Base-by-base conservation (phyloP, 768 basidiomycete genomes). In the Mycena amicta region DNA sequence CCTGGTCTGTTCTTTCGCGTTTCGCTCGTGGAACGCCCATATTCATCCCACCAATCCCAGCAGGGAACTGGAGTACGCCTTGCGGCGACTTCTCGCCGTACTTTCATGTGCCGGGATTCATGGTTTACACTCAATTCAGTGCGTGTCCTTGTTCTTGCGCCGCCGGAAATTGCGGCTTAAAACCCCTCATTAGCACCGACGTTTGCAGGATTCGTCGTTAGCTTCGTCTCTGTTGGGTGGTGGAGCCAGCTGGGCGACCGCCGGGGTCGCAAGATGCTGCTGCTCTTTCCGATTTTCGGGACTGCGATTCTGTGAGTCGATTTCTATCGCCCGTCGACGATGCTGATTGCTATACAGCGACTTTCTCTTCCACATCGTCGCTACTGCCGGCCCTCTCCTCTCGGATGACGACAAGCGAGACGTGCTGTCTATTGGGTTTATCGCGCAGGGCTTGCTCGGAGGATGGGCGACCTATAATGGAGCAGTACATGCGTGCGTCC, bases 151-250 rank as follows among this genome's bases (percentile, higher is more conserved):
- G 18, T 5, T 3, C 12, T 13, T 43, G n/a, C n/a, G n/a, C n/a
- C 15, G 20, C 25, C 30, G 3, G 3, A 15, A 16, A 15, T 37
- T 13, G 15, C 26, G 3, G 0, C 52, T 26, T 56, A 18, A 5
- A 5, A 2, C 2, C 47, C 16, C 52, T 25, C 20, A 13, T 5
- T 27, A 61, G 60, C 55, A 52, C 18, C 47, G 1, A 31, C 50
- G 28, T 62, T 45, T 20, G 56, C 56, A 15, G 53, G 52, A 0
- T 62, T 62, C 28, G n/a, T 62, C 16, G 60, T 62, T 11, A 62
- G 60, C 53, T 62, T 62, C 40, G 4, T 57, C 2, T 54, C 60
- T 6, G 33, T 57, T 16, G 60, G 60, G 37, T 57, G 52, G 52
- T 60, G 59, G 59, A 60, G 55, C 22, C 41, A 37, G 1, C 27